phyloP scores from a whole-genome alignment of 2,329 filamentous ascomycete genomes.

The Cladobotryum protrusum region DNA sequence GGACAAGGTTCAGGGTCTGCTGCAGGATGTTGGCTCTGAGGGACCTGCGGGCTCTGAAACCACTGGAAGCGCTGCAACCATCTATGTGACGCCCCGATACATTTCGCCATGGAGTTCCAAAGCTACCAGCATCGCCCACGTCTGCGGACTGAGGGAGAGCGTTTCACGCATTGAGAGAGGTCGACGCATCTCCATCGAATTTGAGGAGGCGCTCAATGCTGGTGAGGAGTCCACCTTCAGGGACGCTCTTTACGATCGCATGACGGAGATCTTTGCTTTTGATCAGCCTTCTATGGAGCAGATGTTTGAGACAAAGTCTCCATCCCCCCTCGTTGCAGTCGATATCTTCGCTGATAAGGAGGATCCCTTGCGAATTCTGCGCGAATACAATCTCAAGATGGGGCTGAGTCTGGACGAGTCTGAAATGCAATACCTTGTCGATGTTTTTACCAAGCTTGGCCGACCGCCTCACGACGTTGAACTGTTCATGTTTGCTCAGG shows the following conservation, averaged over 20 bases:
- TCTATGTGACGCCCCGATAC: conserved; percentile 74
- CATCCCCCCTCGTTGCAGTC: conserved; percentile 63
- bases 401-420: conserved; percentile 81
- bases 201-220: conserved; percentile 40
- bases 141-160: conserved; percentile 70
- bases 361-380: conserved; percentile 64
- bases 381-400: conserved; percentile 75
- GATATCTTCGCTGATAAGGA: conserved; percentile 61
- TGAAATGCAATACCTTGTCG: conserved; percentile 92
- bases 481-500: conserved; percentile 98
- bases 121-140: conserved; percentile 86
- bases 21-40: conserved; percentile 33
- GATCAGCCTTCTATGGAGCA: conserved; percentile 60
- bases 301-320: conserved; percentile 70
- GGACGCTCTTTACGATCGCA: conserved; percentile 81
- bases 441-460: conserved; percentile 40
- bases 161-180: conserved; percentile 81
- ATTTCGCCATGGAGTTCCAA: conserved; percentile 98
- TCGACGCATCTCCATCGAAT: conserved; percentile 64
- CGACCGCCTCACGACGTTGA: conserved; percentile 80
- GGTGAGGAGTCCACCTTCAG: conserved; percentile 50
- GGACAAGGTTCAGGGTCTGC: conserved; percentile 41
- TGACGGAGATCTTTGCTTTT: conserved; percentile 78
- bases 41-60: conserved; percentile 21
- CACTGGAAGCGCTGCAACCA: conserved; percentile 46